phyloP scores from a whole-genome alignment of 176 grass and related monocot species.

The Cenchrus purpureus region DNA sequence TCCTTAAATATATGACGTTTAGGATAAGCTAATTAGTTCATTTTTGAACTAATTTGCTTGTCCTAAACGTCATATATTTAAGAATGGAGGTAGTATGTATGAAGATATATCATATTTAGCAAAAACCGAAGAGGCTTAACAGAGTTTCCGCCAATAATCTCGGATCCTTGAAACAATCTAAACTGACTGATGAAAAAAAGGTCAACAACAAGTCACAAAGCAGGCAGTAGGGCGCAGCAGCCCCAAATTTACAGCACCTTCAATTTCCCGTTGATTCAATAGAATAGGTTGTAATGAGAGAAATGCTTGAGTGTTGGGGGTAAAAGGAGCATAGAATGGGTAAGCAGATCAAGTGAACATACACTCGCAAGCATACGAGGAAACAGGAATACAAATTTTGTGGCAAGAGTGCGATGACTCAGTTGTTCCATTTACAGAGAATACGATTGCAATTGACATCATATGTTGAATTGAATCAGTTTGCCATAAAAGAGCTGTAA shows the following conservation, averaged over 20 bases:
- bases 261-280: not conserved
- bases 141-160: not conserved
- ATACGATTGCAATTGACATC: not conserved
- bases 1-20: too few species aligned
- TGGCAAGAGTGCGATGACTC: not conserved
- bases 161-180: not conserved
- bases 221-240: not conserved
- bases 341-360: not conserved
- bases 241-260: not conserved
- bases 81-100: not conserved
- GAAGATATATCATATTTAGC: not conserved
- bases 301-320: not conserved
- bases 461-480: not conserved
- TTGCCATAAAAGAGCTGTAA: not conserved
- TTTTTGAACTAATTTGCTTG: too few species aligned
- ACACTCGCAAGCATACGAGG: not conserved
- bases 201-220: not conserved
- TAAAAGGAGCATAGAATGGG: not conserved
- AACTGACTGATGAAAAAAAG: not conserved
- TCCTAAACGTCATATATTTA: too few species aligned
- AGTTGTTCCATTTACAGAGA: not conserved
- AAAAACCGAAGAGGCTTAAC: not conserved
- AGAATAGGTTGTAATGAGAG: not conserved
- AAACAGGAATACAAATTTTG: not conserved
- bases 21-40: too few species aligned